Evolutionary conservation across 2,329 filamentous ascomycete genomes (phyloP), one percentile per base, ranked within the genome.

Genomic region (Canariomyces notabilis): DNA sequence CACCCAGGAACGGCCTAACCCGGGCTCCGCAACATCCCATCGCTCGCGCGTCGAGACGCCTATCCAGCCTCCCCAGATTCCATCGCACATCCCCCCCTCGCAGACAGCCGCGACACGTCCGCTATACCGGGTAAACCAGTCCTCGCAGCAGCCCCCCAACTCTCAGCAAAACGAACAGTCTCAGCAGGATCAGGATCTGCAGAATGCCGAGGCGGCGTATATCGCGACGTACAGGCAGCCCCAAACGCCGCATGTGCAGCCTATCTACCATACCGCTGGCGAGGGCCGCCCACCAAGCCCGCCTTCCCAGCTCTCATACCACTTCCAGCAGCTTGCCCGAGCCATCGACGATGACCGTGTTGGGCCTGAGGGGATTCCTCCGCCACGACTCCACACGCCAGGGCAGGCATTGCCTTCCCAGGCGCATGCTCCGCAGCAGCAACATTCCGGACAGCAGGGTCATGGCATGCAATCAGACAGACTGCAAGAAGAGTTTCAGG

Each of bases 31-130:
- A 18, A 39, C 46, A 7, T 39, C 46, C 16, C 46, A 33, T 11
- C 42, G 42, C 6, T 7, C 39, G 19, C 43, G 43, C 11, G 21
- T 31, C 35, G 51, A 56, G 38, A 54, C 51, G 8, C 49, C 53
- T 31, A 49, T 55, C 43, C 50, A 35, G 16, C 51, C 50, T 16
- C 53, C 53, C 14, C 50, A 46, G 20, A 19, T 53, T 6, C 51
- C 52, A 4, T 33, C 32, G 9, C 32, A 18, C 18, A 37, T 16
- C n/a, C 20, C 44, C 38, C 4, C 29, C 14, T 20, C 35, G 14
- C 22, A 16, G 12, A 21, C 32, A 9, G 11, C 26, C 6, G 11
- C 29, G 12, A 29, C 22, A 12, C 15, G 15, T 2, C 23, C 19
- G 23, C n/a, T 15, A 26, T 16, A 29, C 20, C 40, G 16, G 5